Percentiles rank a stretch among this genome's conserved stretches.
Evolutionary conservation across 2,329 filamentous ascomycete genomes (phyloP).

Genomic region (Akanthomyces uredinophilus): DNA sequence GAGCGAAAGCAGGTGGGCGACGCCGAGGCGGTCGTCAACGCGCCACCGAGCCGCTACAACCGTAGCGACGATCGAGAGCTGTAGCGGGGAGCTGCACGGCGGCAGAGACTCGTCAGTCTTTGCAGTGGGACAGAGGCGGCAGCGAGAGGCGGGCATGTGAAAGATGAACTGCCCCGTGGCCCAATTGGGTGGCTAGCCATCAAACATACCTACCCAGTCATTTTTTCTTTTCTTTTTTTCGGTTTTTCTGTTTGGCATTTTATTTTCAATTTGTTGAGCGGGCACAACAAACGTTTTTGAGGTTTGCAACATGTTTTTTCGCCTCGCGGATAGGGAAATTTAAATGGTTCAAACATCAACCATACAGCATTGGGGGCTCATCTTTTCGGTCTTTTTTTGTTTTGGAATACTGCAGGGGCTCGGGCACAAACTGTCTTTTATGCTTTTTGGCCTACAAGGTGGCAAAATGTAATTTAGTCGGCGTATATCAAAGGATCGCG

Average conservation of each 20-base stretch:
- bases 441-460: not conserved
- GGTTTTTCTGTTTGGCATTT: slow-evolving; percentile 1
- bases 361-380: slow-evolving; percentile 4
- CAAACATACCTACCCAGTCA: not conserved
- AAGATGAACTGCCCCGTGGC: not conserved
- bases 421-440: not conserved
- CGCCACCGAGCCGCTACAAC: slow-evolving; percentile 32
- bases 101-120: not conserved
- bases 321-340: not conserved
- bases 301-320: not conserved
- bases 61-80: slow-evolving; percentile 30
- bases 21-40: slow-evolving; percentile 69
- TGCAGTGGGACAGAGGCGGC: not conserved
- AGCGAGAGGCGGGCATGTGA: not conserved
- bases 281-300: not conserved
- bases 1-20: slow-evolving; percentile 89
- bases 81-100: slow-evolving; percentile 19
- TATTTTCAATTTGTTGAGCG: slow-evolving; percentile 1
- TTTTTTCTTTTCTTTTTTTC: not conserved
- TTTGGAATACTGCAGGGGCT: not conserved
- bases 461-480: slow-evolving; percentile 4
- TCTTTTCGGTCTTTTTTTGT: not conserved
- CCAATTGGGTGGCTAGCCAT: slow-evolving; percentile 15
- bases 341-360: not conserved
- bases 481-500: not conserved